A percentile compares a stretch with the other conserved stretches of the same genome.
Evolutionary conservation across 768 basidiomycete species (phyloP).

Genomic region (Amanita exitialis): DNA sequence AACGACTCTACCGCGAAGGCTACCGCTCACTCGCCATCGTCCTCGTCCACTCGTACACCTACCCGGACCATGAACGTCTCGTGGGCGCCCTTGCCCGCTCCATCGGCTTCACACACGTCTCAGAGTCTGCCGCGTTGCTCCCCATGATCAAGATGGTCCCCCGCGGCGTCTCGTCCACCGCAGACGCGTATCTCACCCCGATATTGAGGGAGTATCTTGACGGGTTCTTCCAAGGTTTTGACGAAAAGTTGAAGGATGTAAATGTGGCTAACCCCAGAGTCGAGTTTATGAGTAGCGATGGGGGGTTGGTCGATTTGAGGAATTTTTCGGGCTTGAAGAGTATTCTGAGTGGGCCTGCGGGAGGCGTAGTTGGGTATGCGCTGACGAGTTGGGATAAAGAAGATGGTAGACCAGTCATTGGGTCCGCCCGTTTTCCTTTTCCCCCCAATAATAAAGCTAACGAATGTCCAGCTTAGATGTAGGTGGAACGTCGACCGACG

Average conservation of each 20-base stretch:
- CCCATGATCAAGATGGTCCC: conserved; percentile 97
- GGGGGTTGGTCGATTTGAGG: conserved; percentile 66
- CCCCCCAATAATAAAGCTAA: not conserved
- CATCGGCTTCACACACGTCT: conserved; percentile 86
- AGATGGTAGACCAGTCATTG: conserved; percentile 68
- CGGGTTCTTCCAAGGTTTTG: conserved; percentile 87
- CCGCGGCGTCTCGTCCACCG: conserved; percentile 85
- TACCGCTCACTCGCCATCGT: conserved; percentile 86
- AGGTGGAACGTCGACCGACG: conserved; percentile 95
- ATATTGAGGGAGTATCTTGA: conserved; percentile 78
- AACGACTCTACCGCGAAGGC: conserved; percentile 67
- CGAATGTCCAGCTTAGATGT: conserved; percentile 57
- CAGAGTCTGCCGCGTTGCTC: conserved; percentile 77
- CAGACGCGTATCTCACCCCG: conserved; percentile 93
- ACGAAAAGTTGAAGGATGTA: conserved; percentile 58
- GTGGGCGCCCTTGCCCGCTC: conserved; percentile 66
- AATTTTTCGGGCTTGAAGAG: conserved; percentile 93
- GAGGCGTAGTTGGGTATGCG: conserved; percentile 93
- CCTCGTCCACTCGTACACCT: conserved; percentile 88
- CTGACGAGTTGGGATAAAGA: conserved; percentile 83
- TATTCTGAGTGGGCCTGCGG: conserved; percentile 88
- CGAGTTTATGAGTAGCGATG: conserved; percentile 96
- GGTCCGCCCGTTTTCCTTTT: conserved; percentile 34
- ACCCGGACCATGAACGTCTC: conserved; percentile 71
- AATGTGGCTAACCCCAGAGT: conserved; percentile 55